These are phyloP conservation scores for Bidens hawaiensis DNA, from an alignment of 140 eudicot species.

Conservation along the genomic window DNA sequence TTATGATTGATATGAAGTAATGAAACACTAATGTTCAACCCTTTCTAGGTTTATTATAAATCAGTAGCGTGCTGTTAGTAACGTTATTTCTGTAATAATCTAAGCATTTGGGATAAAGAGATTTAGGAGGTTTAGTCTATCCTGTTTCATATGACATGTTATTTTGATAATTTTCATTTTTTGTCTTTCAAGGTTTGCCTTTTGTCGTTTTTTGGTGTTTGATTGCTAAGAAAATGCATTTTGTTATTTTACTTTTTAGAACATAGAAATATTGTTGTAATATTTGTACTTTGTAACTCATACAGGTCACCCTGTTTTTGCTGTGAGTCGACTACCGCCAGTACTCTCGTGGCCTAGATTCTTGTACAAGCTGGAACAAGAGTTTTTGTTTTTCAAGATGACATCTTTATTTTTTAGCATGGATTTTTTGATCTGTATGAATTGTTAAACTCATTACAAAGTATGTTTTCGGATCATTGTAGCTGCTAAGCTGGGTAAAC, in stretches of 20 bases:
- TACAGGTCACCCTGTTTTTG: background rate
- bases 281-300: background rate
- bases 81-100: background rate
- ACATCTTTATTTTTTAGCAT: background rate
- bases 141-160: background rate
- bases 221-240: background rate
- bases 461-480: background rate
- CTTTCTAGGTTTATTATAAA: background rate
- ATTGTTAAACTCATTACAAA: slow-evolving; percentile 1
- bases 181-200: background rate
- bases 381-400: background rate
- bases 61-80: background rate
- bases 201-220: background rate
- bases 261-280: too few species aligned
- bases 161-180: background rate
- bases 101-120: background rate
- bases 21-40: background rate
- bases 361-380: slow-evolving; percentile 6
- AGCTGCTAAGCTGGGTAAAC: too few species aligned
- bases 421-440: slow-evolving; percentile 12
- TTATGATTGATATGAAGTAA: background rate
- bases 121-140: background rate
- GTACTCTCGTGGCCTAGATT: slow-evolving; percentile 28
- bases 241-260: background rate
- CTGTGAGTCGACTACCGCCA: slow-evolving; percentile 34